A percentile compares a stretch with the other conserved stretches of the same genome.
phyloP scores from a whole-genome alignment of 2,329 filamentous ascomycete genomes.

The Diaporthe caulivora region DNA sequence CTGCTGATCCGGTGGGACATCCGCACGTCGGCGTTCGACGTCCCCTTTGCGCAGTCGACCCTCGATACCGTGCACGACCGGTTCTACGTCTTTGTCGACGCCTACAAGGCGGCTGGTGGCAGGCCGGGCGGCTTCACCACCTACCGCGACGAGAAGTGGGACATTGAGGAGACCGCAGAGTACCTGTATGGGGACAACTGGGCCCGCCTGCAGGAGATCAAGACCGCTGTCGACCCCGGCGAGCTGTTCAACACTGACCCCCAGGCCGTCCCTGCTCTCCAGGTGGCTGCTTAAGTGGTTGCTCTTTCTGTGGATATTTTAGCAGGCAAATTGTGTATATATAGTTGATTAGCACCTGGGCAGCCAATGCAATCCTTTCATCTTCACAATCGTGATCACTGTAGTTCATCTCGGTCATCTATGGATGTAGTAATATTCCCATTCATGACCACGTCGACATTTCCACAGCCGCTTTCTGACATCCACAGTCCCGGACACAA shows the following conservation, averaged over 20 bases:
- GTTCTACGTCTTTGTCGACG: conserved; percentile 28
- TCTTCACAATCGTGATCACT: neutral
- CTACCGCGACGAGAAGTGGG: conserved; percentile 33
- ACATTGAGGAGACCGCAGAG: conserved; percentile 25
- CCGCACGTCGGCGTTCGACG: conserved; percentile 6
- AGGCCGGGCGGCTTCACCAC: conserved; percentile 21
- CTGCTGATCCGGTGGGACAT: conserved; percentile 34
- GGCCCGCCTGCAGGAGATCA: conserved; percentile 17
- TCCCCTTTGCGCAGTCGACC: conserved; percentile 18
- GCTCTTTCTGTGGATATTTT: neutral
- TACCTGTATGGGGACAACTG: conserved; percentile 31
- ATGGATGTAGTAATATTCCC: too few relatives aligned
- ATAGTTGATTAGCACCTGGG: neutral
- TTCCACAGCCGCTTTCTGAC: too few relatives aligned
- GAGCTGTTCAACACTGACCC: conserved; percentile 35
- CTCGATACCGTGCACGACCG: conserved; percentile 17
- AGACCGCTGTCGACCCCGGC: conserved; percentile 23
- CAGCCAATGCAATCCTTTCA: neutral
- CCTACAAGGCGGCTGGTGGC: conserved; percentile 19
- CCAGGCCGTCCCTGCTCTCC: conserved; percentile 29
- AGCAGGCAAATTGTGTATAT: neutral
- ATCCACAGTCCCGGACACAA: too few relatives aligned
- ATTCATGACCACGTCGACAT: too few relatives aligned
- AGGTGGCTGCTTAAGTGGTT: neutral
- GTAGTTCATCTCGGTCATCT: too few relatives aligned